Conservation (phyloP, 371 early-diverging fungal species). For the Chytridium lagenaria region DNA sequence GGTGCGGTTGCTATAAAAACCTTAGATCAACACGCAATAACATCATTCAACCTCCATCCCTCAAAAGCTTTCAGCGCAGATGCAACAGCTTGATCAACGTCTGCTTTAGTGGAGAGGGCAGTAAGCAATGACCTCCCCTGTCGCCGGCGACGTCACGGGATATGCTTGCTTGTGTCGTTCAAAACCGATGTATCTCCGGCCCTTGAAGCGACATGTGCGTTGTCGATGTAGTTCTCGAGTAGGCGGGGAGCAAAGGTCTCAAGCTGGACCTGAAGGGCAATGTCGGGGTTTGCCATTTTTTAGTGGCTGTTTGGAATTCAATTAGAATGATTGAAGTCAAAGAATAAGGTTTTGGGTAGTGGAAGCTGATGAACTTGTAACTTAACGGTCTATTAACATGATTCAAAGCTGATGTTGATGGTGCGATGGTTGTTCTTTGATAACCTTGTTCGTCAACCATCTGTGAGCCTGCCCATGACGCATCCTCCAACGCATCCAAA, state of each 20-base stretch:
- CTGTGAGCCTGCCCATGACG: too few relatives aligned
- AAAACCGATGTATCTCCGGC: background rate
- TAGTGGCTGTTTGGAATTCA: background rate
- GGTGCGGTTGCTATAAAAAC: constrained; percentile 31
- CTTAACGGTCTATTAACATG: too few relatives aligned
- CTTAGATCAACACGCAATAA: background rate
- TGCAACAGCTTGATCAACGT: constrained; percentile 66
- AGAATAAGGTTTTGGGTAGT: too few relatives aligned
- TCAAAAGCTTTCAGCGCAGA: constrained; percentile 53
- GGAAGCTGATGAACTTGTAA: too few relatives aligned
- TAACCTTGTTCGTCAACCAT: too few relatives aligned
- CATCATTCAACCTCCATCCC: constrained; percentile 33
- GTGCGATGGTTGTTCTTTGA: too few relatives aligned
- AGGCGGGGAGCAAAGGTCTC: constrained; percentile 22
- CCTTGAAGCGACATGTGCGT: constrained; percentile 23
- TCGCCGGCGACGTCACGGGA: constrained; percentile 66
- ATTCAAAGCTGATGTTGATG: too few relatives aligned
- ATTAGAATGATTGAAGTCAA: background rate
- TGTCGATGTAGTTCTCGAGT: constrained; percentile 37
- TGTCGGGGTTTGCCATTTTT: background rate
- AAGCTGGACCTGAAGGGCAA: constrained; percentile 15
- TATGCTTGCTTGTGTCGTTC: background rate
- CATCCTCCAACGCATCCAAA: too few relatives aligned
- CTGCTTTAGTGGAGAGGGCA: constrained; percentile 61
- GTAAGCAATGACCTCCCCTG: constrained; percentile 63